These are phyloP conservation scores for Penicillium lagena DNA, from an alignment of 495 filamentous ascomycete genomes.

Conservation along the genomic window DNA sequence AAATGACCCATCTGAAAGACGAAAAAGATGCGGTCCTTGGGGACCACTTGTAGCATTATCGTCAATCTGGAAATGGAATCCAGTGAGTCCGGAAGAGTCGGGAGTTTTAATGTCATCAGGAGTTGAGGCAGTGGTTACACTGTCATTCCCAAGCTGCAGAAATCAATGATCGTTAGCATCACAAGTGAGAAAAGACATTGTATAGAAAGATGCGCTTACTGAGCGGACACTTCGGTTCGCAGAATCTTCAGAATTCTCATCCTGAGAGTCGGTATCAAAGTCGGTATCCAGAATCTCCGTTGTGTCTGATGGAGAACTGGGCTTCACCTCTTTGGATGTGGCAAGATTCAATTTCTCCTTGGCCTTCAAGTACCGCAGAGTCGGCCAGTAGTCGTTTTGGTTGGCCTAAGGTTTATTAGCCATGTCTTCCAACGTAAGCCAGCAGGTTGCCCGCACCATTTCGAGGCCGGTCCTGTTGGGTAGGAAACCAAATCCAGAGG, in stretches of 20 bases:
- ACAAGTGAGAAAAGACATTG: too few species aligned
- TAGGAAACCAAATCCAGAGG: too few species aligned
- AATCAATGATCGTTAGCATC: too few species aligned
- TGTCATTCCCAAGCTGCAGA: conserved; percentile 8
- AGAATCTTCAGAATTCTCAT: neutral
- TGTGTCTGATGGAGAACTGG: conserved; percentile 42
- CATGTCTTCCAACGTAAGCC: too few species aligned
- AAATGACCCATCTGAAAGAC: neutral
- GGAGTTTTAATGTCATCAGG: conserved; percentile 10
- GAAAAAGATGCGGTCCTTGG: conserved; percentile 48
- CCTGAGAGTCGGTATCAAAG: neutral
- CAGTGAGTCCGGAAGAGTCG: conserved; percentile 6
- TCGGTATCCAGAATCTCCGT: conserved; percentile 73
- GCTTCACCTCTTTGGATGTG: neutral
- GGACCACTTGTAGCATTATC: conserved; percentile 49
- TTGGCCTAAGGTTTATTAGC: too few species aligned
- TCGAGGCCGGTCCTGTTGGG: too few species aligned
- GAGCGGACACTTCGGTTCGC: neutral
- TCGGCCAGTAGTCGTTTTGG: neutral
- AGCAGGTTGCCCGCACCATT: too few species aligned
- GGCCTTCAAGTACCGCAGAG: neutral
- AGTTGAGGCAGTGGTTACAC: conserved; percentile 8
- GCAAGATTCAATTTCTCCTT: neutral
- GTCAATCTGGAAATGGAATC: conserved; percentile 40
- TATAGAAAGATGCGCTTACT: too few species aligned